phyloP scores from a whole-genome alignment of 2,329 filamentous ascomycete species.

The Venturia effusa region DNA sequence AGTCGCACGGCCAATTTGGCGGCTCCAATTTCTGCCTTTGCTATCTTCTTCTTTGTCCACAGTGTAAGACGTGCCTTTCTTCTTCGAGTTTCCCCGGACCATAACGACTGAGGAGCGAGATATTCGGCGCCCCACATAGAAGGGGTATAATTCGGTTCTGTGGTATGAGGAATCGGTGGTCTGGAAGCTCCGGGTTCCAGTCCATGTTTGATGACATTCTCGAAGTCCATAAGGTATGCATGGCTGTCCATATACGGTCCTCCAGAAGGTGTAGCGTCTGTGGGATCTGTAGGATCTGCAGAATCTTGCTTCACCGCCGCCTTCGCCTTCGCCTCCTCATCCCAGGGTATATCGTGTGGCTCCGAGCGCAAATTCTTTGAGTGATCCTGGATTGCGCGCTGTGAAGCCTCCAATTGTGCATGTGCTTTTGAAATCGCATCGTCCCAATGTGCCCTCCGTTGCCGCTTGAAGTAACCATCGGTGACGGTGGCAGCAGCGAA shows the following conservation, averaged over 20 bases:
- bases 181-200: slow-evolving; percentile 17
- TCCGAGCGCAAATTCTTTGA: background rate
- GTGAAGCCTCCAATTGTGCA: slow-evolving; percentile 28
- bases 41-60: slow-evolving; percentile 33
- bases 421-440: slow-evolving; percentile 45
- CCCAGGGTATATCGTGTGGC: background rate
- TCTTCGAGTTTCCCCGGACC: slow-evolving; percentile 25
- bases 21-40: slow-evolving; percentile 29
- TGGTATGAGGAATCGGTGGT: slow-evolving; percentile 27
- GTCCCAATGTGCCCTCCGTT: slow-evolving; percentile 50
- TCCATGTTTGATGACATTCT: slow-evolving; percentile 6
- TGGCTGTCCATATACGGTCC: background rate
- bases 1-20: slow-evolving; percentile 25
- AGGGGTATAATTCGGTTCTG: slow-evolving; percentile 14
- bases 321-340: background rate
- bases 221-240: background rate
- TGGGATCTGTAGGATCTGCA: too few relatives aligned
- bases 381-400: background rate
- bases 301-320: background rate
- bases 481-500: slow-evolving; percentile 54
- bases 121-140: slow-evolving; percentile 17
- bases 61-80: slow-evolving; percentile 20
- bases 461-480: slow-evolving; percentile 50
- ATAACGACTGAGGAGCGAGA: slow-evolving; percentile 36
- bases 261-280: background rate